Percentiles rank a stretch among this genome's conserved stretches.
These are phyloP conservation scores for Geopyxis carbonaria DNA, from an alignment of 495 filamentous ascomycete genomes.

Conservation along the genomic window DNA sequence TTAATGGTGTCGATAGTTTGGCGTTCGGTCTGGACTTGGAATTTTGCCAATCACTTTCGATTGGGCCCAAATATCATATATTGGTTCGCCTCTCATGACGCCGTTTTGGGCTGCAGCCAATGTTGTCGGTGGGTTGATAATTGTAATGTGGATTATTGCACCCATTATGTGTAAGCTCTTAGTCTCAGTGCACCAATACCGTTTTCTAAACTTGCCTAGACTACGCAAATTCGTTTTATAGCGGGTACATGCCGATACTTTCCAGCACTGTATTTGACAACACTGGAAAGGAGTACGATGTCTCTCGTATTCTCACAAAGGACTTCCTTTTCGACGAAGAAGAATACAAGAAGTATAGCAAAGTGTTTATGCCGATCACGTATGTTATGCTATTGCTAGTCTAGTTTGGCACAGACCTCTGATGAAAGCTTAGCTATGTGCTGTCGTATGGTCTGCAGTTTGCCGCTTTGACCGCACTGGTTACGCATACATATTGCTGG, in stretches of 20 bases:
- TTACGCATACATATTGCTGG: constrained; percentile 57
- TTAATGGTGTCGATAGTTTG: constrained; percentile 35
- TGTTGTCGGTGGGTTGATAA: constrained; percentile 63
- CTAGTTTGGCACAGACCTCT: constrained; percentile 20
- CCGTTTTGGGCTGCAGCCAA: constrained; percentile 89
- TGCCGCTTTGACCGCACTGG: constrained; percentile 52
- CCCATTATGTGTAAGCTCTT: constrained; percentile 45
- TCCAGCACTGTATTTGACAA: constrained; percentile 68
- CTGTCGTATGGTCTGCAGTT: constrained; percentile 68
- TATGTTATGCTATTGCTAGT: constrained; percentile 3
- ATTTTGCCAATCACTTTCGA: constrained; percentile 82
- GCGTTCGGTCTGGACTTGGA: constrained; percentile 67
- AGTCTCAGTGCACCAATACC: background rate
- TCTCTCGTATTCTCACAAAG: constrained; percentile 51
- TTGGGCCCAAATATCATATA: constrained; percentile 86
- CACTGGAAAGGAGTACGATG: constrained; percentile 57
- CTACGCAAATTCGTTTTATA: constrained; percentile 59
- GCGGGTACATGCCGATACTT: constrained; percentile 65
- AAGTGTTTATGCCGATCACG: constrained; percentile 68
- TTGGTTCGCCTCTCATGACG: constrained; percentile 68
- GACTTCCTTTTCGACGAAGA: constrained; percentile 54
- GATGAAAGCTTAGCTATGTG: constrained; percentile 45
- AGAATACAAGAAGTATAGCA: constrained; percentile 57
- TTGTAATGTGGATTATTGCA: constrained; percentile 81
- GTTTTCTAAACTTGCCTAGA: constrained; percentile 25